Percentiles rank a stretch among this genome's conserved stretches.
phyloP scores from a whole-genome alignment of 78 protist genomes.

The Pelomyxa schiedti region DNA sequence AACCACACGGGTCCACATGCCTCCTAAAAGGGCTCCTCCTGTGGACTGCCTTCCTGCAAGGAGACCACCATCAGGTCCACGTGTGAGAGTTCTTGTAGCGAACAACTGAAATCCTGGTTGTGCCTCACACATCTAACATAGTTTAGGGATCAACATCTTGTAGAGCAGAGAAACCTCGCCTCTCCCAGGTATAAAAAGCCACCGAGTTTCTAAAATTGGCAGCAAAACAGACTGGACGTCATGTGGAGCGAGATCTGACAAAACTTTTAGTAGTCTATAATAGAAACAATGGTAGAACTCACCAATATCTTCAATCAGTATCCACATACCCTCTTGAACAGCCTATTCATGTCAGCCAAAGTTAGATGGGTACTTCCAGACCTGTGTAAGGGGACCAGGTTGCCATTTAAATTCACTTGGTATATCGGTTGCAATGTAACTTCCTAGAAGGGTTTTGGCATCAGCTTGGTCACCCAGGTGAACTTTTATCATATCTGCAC shows the following conservation, averaged over 20 bases:
- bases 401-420: conserved; percentile 95
- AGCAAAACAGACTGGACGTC: conserved; percentile 73
- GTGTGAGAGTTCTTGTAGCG: conserved; percentile 62
- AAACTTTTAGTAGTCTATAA: too few relatives aligned
- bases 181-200: conserved; percentile 63
- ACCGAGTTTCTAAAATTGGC: conserved; percentile 65
- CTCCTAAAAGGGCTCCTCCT: conserved; percentile 19
- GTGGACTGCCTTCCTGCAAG: background rate
- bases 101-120: conserved; percentile 77
- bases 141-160: too few relatives aligned
- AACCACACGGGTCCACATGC: conserved; percentile 41
- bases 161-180: conserved; percentile 53
- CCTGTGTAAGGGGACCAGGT: conserved; percentile 77
- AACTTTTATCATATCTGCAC: conserved; percentile 30
- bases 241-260: conserved; percentile 76
- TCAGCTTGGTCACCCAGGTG: conserved; percentile 89
- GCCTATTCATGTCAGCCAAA: conserved; percentile 23
- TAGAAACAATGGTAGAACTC: too few relatives aligned
- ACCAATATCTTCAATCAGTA: conserved; percentile 92
- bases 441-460: conserved; percentile 80
- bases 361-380: conserved; percentile 36
- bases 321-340: conserved; percentile 67
- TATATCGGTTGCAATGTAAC: conserved; percentile 69
- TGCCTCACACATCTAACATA: too few relatives aligned
- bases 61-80: background rate